Evolutionary conservation across 1,139 yeast species (phyloP), one percentile per base, ranked within the genome.

Genomic region (Taiozyma onychis): DNA sequence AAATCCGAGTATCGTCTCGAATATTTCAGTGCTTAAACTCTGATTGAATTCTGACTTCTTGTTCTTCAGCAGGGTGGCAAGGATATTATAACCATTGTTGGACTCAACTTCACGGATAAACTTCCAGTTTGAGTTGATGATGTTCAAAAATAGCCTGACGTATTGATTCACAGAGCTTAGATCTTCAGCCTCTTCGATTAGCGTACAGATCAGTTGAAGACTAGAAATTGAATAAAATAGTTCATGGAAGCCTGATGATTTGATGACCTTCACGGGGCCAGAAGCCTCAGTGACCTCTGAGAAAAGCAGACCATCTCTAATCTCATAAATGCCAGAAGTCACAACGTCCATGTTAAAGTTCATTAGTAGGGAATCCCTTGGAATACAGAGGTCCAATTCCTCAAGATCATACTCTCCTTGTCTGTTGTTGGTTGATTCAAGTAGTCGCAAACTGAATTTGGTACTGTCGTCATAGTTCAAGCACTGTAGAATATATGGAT

Each of bases 41-140:
- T 53, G 45, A 10, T 54, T 54, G 22, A 65, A 51, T 44, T 62
- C 61, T 7, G 48, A 42, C 44, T 66, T 71, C 50, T 70, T 69
- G 13, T 66, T 58, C 52, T 73, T 71, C 44, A 76, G 52, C 7
- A 76, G 53, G 0, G 73, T 68, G 0, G 75, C 71, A 0, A 76
- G 54, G 6, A 75, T 65, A 22, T 72, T 72, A 52, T 73, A 76
- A 2, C 80, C 80, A 46, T 67, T 67, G 8, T 63, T 64, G 3
- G 66, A 56, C 51, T 73, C 77, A 53, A 75, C 67, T 44, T 73
- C 77, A 18, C 66, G 66, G 9, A 69, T 52, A 55, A 59, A 47
- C 48, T 61, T 61, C 65, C 65, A 64, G 39, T 69, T 66, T 4
- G 58, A 55, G 11, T 62, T 57, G 13, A 76, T 55, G 1, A 71